A percentile compares a stretch with the other conserved stretches of the same genome.
phyloP scores from a whole-genome alignment of 2,329 filamentous ascomycete genomes.

The Paraconiothyrium brasiliense region DNA sequence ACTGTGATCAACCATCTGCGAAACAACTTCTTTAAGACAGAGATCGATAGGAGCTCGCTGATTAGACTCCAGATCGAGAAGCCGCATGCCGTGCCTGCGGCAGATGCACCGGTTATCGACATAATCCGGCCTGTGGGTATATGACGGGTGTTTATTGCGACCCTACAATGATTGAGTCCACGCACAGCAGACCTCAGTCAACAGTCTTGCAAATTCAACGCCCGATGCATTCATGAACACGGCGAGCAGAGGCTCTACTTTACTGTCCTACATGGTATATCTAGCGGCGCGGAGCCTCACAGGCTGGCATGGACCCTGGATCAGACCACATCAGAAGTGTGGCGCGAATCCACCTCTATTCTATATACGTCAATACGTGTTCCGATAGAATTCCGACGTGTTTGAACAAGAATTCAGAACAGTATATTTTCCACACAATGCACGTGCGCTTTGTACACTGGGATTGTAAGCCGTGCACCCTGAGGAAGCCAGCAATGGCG shows the following conservation, averaged over 20 bases:
- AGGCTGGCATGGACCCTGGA: constrained; percentile 7
- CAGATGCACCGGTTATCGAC: constrained; percentile 76
- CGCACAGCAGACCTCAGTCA: neutral
- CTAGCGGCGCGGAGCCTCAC: neutral
- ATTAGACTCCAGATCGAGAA: constrained; percentile 74
- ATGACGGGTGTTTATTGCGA: constrained; percentile 2
- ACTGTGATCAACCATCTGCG: constrained; percentile 53
- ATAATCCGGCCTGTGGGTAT: constrained; percentile 49
- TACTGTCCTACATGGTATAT: neutral
- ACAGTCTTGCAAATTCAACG: neutral
- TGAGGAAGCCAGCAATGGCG: neutral
- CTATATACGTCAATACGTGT: neutral
- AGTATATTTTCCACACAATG: neutral
- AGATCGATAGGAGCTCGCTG: constrained; percentile 54
- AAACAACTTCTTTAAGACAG: constrained; percentile 47
- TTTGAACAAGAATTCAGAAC: neutral
- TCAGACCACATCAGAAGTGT: neutral
- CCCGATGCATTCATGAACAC: neutral
- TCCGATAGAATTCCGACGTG: constrained; percentile 6
- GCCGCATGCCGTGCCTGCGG: constrained; percentile 76
- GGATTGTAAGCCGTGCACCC: neutral
- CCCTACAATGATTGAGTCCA: neutral
- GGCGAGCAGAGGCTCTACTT: neutral
- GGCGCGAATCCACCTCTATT: neutral
- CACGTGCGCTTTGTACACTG: neutral